phyloP scores from a whole-genome alignment of 176 grass and related monocot species.

The Hordeum vulgare region MorexV3_pseudomolecules_assembly NC_058518.1:471776633-471777132 shows the following conservation, averaged over 20 bases:
- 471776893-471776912: background rate
- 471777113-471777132: too few relatives aligned
- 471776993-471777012: constrained; percentile 89
- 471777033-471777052: constrained; percentile 97
- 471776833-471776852: background rate
- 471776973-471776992: constrained; percentile 94
- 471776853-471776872: background rate
- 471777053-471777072: background rate
- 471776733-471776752: constrained; percentile 66
- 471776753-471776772: constrained; percentile 96
- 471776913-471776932: constrained; percentile 71
- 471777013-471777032: constrained; percentile 97
- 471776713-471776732: background rate
- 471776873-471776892: background rate
- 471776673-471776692: background rate
- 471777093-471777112: too few relatives aligned
- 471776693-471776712: background rate
- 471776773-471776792: constrained; percentile 95
- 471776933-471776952: constrained; percentile 94
- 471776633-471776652: background rate
- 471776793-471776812: constrained; percentile 94
- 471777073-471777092: too few relatives aligned
- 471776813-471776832: constrained; percentile 45
- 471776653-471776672: too few relatives aligned
- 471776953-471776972: constrained; percentile 69